These are phyloP conservation scores for Piromyces finnis DNA, from an alignment of 192 early-diverging fungal genomes.

Conservation along the genomic window DNA sequence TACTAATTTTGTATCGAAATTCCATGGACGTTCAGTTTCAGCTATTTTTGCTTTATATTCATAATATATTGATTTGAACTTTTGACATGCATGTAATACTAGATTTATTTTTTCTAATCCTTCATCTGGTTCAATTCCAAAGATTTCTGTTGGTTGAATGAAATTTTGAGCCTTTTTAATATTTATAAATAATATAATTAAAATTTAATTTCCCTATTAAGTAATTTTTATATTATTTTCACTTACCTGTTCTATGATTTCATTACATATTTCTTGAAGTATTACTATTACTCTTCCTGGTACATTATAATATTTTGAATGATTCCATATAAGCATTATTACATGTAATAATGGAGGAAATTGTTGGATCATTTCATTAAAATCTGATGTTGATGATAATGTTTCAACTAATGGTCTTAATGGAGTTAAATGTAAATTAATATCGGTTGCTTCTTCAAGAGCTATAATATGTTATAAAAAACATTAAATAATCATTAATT, in stretches of 20 bases:
- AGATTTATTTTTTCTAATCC: conserved; percentile 28
- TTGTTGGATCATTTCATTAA: conserved; percentile 32
- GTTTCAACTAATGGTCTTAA: conserved; percentile 33
- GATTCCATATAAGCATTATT: conserved; percentile 30
- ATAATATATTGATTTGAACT: conserved; percentile 28
- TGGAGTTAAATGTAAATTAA: conserved; percentile 29
- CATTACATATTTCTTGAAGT: conserved; percentile 44
- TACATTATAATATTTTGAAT: conserved; percentile 41
- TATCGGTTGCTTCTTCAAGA: conserved; percentile 40
- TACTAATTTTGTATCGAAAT: conserved; percentile 37
- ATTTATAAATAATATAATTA: no score
- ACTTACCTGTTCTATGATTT: conserved; percentile 33
- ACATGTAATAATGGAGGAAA: conserved; percentile 33
- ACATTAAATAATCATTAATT: no score
- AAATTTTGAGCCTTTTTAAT: conserved; percentile 16
- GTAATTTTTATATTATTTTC: no score
- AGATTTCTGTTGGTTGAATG: conserved; percentile 36
- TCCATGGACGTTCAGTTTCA: conserved; percentile 28
- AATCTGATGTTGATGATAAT: conserved; percentile 19
- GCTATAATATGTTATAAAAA: no score
- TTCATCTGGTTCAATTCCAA: conserved; percentile 39
- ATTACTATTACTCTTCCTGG: conserved; percentile 31
- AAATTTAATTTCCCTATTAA: no score
- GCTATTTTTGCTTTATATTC: conserved; percentile 21
- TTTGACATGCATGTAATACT: conserved; percentile 23